phyloP scores from a whole-genome alignment of 345 rosid genomes.

The Microthlaspi erraticum region DNA sequence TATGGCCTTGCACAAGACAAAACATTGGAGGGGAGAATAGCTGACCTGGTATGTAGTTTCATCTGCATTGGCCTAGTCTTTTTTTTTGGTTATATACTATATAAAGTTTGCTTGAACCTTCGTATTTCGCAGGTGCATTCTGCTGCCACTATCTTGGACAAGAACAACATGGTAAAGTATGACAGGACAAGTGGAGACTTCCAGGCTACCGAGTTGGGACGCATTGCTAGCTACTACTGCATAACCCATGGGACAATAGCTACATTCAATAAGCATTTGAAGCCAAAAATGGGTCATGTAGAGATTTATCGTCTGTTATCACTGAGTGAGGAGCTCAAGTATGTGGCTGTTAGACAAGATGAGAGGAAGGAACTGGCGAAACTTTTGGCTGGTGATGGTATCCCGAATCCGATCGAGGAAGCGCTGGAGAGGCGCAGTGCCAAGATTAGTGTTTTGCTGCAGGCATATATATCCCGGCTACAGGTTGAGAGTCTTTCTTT shows the following conservation, averaged over 20 bases:
- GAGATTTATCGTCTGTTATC: constrained; percentile 82
- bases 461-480: constrained; percentile 82
- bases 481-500: constrained; percentile 89
- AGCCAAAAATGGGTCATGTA: constrained; percentile 86
- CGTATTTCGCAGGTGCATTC: constrained; percentile 47
- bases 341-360: constrained; percentile 85
- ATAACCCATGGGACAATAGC: constrained; percentile 84
- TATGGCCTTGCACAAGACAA: constrained; percentile 73
- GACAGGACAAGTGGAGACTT: constrained; percentile 85
- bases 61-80: no score
- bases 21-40: constrained; percentile 79
- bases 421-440: constrained; percentile 87
- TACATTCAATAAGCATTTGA: constrained; percentile 78
- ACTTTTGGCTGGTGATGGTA: constrained; percentile 63
- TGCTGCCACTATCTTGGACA: constrained; percentile 87
- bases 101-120: no score
- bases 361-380: constrained; percentile 95
- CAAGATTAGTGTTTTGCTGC: constrained; percentile 87
- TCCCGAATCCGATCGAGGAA: constrained; percentile 89
- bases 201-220: constrained; percentile 92
- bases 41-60: constrained; percentile 60
- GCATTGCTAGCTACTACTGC: constrained; percentile 90
- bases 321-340: constrained; percentile 88
- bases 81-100: no score
- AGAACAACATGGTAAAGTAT: constrained; percentile 78